phyloP scores from a whole-genome alignment of 257 asterid species.

The Penstemon davidsonii region DNA sequence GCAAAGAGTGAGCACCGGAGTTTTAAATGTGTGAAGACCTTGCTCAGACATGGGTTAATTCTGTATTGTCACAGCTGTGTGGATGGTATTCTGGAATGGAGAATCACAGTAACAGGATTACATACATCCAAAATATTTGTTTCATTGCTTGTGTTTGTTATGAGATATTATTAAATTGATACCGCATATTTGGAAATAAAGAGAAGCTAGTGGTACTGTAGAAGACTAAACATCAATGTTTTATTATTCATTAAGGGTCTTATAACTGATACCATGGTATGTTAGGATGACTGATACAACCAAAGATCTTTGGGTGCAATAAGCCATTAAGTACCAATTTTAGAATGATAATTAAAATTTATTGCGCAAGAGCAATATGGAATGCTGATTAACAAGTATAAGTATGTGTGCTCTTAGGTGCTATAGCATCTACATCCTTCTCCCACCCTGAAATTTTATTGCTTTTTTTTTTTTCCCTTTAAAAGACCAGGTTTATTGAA shows the following conservation, averaged over 20 bases:
- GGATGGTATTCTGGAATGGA: slow-evolving; percentile 18
- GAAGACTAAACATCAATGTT: not conserved
- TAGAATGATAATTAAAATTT: not conserved
- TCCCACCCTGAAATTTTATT: slow-evolving; percentile 5
- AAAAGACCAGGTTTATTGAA: not conserved
- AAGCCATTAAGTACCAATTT: slow-evolving; percentile 4
- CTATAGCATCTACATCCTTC: slow-evolving; percentile 4
- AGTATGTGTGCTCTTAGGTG: slow-evolving; percentile 10
- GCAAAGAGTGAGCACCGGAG: not conserved
- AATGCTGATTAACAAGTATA: slow-evolving; percentile 5
- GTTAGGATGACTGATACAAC: slow-evolving; percentile 1
- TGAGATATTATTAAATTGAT: not conserved
- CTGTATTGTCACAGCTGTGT: not conserved
- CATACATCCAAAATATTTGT: not conserved
- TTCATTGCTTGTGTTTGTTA: slow-evolving; percentile 3
- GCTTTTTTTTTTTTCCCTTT: not conserved
- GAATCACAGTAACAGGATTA: not conserved
- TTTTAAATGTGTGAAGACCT: not conserved
- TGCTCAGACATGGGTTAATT: slow-evolving; percentile 12
- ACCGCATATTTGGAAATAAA: not conserved
- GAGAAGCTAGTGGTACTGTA: not conserved
- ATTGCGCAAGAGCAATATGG: slow-evolving; percentile 5
- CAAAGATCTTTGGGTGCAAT: slow-evolving; percentile 6
- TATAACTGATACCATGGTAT: slow-evolving; percentile 1
- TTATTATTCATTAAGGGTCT: not conserved